Evolutionary conservation across 2,329 filamentous ascomycete species (phyloP), one percentile per base, ranked within the genome.

Genomic region (Aphanoascus verrucosus): DNA sequence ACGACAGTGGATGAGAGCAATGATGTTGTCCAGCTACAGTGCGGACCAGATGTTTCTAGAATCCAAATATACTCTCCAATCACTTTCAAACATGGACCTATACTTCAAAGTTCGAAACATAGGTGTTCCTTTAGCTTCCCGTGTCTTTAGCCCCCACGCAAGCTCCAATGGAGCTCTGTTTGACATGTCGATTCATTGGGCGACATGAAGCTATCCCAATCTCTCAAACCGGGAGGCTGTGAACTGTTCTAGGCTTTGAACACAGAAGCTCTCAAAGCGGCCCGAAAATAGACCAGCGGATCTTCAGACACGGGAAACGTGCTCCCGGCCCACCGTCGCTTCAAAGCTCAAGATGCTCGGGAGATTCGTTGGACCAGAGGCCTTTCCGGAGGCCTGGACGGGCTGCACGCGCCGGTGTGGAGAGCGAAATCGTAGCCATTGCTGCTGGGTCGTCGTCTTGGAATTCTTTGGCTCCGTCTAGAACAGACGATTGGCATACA

Each of bases 1-100:
- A 45, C n/a, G n/a, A n/a, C n/a, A n/a, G n/a, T 15, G 14, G 19
- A 31, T n/a, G 11, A 9, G n/a, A 31, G 20, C 35, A 3, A n/a
- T 37, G 9, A 37, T 37, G 35, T 14, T 37, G 35, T 14, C 40
- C 37, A 32, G 38, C 35, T 23, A 6, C 19, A 14, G 17, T 19
- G 23, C 17, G 19, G 19, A 37, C 40, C 28, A 11, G 32, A 38
- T 20, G 23, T 35, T 46, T 46, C 40, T 31, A n/a, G 9, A 6
- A 15, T 45, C 50, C 43, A 46, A 45, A 38, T 46, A 52, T 52
- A 46, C 42, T 34, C 50, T 52, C 50, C 50, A 52, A 52, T 52
- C 42, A 41, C 17, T 17, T 6, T 15, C 14, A 31, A 31, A 8
- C n/a, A 32, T 46, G 41, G 19, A 12, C 19, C 28, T 14, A 38